Evolutionary conservation across 768 basidiomycete genomes (phyloP).

Genomic region (Sutorius australiensis): DNA sequence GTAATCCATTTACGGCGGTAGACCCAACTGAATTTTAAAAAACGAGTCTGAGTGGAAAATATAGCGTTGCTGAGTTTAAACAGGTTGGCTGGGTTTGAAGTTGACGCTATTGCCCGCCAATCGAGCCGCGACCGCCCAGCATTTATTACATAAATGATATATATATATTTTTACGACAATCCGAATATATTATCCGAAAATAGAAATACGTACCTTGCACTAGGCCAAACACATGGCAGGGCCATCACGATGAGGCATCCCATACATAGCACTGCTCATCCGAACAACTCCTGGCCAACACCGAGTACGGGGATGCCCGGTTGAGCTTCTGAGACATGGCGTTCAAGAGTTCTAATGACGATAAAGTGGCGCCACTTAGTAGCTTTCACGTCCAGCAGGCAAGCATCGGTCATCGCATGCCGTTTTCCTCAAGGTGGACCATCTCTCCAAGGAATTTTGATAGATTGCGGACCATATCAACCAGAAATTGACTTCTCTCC

Average conservation of each 20-base stretch:
- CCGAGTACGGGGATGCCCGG: not conserved
- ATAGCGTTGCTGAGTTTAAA: not conserved
- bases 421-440: not conserved
- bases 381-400: conserved; percentile 14
- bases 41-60: not conserved
- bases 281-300: not conserved
- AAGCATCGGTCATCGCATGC: not conserved
- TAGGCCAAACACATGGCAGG: not conserved
- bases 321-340: not conserved
- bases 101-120: not conserved
- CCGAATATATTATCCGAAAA: not conserved
- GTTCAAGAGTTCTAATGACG: not conserved
- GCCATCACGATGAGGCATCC: not conserved
- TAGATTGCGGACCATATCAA: not conserved
- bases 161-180: not conserved
- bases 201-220: not conserved
- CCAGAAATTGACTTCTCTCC: not conserved
- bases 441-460: not conserved
- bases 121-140: too few species aligned
- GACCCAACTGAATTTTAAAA: not conserved
- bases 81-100: not conserved
- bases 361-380: not conserved
- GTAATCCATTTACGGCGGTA: not conserved
- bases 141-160: not conserved
- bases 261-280: too few species aligned